phyloP scores from a whole-genome alignment of 176 grass and related monocot species.

The Zea mays region DNA sequence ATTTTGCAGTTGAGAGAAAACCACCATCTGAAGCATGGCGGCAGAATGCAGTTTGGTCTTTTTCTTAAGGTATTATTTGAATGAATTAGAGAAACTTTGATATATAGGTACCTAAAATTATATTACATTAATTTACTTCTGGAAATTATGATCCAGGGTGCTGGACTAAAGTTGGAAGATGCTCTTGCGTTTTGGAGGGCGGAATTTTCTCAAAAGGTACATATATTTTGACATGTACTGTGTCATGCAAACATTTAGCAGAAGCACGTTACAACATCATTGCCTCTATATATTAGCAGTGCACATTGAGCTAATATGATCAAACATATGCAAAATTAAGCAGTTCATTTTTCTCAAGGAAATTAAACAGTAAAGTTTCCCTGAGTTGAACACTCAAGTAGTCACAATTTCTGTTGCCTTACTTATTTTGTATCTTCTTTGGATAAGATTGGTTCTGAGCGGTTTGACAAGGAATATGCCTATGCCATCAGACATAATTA shows the following conservation, averaged over 20 bases:
- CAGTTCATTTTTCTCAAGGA: not conserved
- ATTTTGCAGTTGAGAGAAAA: slow-evolving; percentile 79
- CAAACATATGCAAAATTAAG: not conserved
- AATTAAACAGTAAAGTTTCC: not conserved
- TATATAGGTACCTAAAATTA: not conserved
- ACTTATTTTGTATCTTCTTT: slow-evolving; percentile 32
- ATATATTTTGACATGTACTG: not conserved
- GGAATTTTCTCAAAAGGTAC: slow-evolving; percentile 98
- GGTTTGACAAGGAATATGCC: slow-evolving; percentile 96
- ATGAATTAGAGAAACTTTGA: not conserved
- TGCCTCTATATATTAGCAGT: not conserved
- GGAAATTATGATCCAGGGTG: slow-evolving; percentile 56
- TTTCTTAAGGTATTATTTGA: slow-evolving; percentile 85
- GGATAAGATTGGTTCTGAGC: slow-evolving; percentile 77
- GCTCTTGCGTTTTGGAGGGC: slow-evolving; percentile 93
- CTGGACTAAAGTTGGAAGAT: slow-evolving; percentile 93
- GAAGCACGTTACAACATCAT: not conserved
- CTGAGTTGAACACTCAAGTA: slow-evolving; percentile 5
- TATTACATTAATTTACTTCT: slow-evolving; percentile 5
- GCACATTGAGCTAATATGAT: not conserved
- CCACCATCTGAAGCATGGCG: slow-evolving; percentile 95
- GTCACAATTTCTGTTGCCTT: slow-evolving; percentile 19
- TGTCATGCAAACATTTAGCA: slow-evolving; percentile 12
- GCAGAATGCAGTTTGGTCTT: slow-evolving; percentile 95
- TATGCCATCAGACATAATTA: slow-evolving; percentile 88